Base-by-base conservation (phyloP, 208 protist species). In the Lotmaria passim region DNA sequence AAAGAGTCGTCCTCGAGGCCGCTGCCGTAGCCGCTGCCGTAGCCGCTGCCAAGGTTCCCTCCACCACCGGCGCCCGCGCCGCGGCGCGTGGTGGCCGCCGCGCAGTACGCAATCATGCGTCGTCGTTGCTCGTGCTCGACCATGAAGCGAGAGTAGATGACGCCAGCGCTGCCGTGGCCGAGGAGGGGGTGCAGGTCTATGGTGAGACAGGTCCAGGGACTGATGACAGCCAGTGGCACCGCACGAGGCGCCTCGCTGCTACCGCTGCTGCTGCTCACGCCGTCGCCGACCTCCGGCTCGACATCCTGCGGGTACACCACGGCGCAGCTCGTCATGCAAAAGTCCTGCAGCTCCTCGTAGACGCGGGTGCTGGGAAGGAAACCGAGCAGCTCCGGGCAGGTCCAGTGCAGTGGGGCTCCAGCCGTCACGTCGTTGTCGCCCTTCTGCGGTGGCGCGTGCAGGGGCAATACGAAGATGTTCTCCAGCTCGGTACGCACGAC, bases 341-440 rank as follows among this genome's bases (percentile, higher is more conserved):
- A 84, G 48, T 88, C 83, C 53, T 65, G 75, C 36, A 88, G 41
- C 59, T 88, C 66, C 31, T 84, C 75, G 52, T 79, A 73, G 43
- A 77, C 77, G 30, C 83, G 83, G 33, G 69, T 73, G 44, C 69
- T 78, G 26, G 41, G 55, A 7, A 88, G 47, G 50, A 85, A 88
- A 36, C 67, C 69, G 34, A 88, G 60, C 8, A 85, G 56, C 10
- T 71, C 73, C 0, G 52, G 62, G 52, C 77, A 82, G 31, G 39
- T 72, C 81, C 81, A 86, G 31, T 43, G 63, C 57, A 51, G 15
- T 44, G 41, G 36, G 21, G 69, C 52, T 62, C 41, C 46, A 31
- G 36, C 31, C 31, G 41, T 15, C 5, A 23, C 60, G 33, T 63
- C 60, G 48, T 51, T 43, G 23, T 67, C 68, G 7, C n/a, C 47